These are phyloP conservation scores for Kurtzmaniella quercitrusa DNA, from an alignment of 1,139 yeast species.

Conservation along the genomic window DNA sequence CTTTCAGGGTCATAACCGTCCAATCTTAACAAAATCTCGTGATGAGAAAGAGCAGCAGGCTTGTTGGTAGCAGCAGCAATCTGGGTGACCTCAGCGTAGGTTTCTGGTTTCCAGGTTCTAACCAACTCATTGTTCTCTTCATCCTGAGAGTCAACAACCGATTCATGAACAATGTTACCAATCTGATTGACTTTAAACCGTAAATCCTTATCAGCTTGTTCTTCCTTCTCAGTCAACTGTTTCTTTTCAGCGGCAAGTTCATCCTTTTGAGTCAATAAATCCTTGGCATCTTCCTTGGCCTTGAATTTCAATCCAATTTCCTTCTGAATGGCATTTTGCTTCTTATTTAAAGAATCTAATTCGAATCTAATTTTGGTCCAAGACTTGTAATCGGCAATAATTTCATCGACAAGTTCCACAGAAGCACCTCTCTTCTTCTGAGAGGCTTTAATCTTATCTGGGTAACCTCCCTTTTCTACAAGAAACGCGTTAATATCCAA, in stretches of 20 bases:
- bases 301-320: slow-evolving; percentile 89
- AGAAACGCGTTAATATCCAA: slow-evolving; percentile 87
- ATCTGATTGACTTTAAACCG: slow-evolving; percentile 79
- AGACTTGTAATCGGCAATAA: slow-evolving; percentile 80
- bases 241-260: slow-evolving; percentile 67
- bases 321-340: slow-evolving; percentile 82
- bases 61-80: slow-evolving; percentile 70
- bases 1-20: slow-evolving; percentile 99
- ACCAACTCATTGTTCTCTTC: slow-evolving; percentile 90
- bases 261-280: slow-evolving; percentile 77
- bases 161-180: slow-evolving; percentile 91
- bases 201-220: slow-evolving; percentile 71
- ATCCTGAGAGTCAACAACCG: slow-evolving; percentile 81
- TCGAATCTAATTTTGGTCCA: slow-evolving; percentile 94
- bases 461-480: slow-evolving; percentile 95
- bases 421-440: slow-evolving; percentile 93
- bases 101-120: slow-evolving; percentile 79
- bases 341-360: slow-evolving; percentile 84
- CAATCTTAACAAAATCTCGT: slow-evolving; percentile 86
- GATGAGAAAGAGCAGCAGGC: slow-evolving; percentile 85
- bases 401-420: slow-evolving; percentile 93
- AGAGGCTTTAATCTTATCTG: slow-evolving; percentile 79
- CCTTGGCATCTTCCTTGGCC: slow-evolving; percentile 91
- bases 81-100: slow-evolving; percentile 50
- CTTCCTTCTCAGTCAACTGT: slow-evolving; percentile 61